Evolutionary conservation across 352 stramenopile species (phyloP).

Genomic region (Thalassiosira ordinaria): DNA sequence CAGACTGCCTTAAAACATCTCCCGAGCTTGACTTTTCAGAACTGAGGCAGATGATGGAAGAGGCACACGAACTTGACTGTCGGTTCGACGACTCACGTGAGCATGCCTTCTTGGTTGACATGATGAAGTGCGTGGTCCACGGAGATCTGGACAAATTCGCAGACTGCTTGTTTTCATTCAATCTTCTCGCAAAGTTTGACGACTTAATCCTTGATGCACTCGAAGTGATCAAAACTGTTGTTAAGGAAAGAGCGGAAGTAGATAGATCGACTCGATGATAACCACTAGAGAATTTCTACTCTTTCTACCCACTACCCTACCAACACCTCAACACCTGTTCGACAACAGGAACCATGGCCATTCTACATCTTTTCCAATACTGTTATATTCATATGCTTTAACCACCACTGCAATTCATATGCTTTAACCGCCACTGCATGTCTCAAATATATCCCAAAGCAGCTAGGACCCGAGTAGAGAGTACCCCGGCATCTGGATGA

Average conservation of each 20-base stretch:
- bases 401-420: no score
- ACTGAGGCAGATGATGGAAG: constrained; percentile 26
- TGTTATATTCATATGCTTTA: no score
- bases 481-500: no score
- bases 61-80: constrained; percentile 21
- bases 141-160: constrained; percentile 38
- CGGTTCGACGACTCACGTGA: constrained; percentile 42
- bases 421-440: no score
- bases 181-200: constrained; percentile 32
- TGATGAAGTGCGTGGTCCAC: constrained; percentile 30
- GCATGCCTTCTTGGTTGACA: constrained; percentile 33
- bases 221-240: constrained; percentile 26
- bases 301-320: no score
- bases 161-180: constrained; percentile 41
- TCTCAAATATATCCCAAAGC: no score
- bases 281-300: no score
- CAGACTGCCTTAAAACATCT: constrained; percentile 11
- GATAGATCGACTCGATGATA: no score
- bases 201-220: constrained; percentile 42
- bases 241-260: constrained; percentile 3
- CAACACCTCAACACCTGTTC: no score
- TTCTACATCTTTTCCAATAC: no score
- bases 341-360: no score
- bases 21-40: constrained; percentile 25
- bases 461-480: no score